These are phyloP conservation scores for Moesziomyces sp. DNA, from an alignment of 1,284 basidiomycete species.

Conservation along the genomic window DNA sequence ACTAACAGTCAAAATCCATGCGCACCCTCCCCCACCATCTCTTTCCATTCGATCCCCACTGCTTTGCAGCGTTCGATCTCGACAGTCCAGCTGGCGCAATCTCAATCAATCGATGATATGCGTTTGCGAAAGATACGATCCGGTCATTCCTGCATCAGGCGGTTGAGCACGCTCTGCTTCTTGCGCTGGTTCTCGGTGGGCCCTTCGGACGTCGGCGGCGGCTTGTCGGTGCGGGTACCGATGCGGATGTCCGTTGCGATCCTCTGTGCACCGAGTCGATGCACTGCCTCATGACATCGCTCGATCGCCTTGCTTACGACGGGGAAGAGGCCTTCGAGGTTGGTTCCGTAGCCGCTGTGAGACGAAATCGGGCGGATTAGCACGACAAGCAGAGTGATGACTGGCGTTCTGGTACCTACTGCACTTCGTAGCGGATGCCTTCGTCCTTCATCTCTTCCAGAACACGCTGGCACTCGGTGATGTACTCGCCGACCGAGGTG, in stretches of 20 bases:
- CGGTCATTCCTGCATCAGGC: conserved; percentile 29
- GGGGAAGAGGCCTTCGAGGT: conserved; percentile 62
- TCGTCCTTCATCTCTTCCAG: conserved; percentile 56
- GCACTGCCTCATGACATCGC: conserved; percentile 64
- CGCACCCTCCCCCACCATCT: too few relatives aligned
- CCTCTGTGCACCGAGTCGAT: conserved; percentile 61
- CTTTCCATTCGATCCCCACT: too few relatives aligned
- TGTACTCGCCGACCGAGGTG: conserved; percentile 64
- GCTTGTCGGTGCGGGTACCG: conserved; percentile 63
- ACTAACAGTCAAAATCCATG: too few relatives aligned
- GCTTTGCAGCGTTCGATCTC: too few relatives aligned
- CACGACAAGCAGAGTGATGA: too few relatives aligned
- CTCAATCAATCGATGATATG: too few relatives aligned
- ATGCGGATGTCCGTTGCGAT: conserved; percentile 67
- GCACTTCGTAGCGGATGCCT: conserved; percentile 64
- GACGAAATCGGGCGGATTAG: conserved; percentile 1
- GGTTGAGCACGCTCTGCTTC: conserved; percentile 61
- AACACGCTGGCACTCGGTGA: conserved; percentile 65
- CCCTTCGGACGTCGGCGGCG: conserved; percentile 30
- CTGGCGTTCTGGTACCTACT: conserved; percentile 22
- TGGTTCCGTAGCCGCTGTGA: conserved; percentile 65
- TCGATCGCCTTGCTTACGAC: conserved; percentile 60
- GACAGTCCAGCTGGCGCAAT: too few relatives aligned
- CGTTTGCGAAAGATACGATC: too few relatives aligned
- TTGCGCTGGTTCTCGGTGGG: conserved; percentile 64